Conservation (phyloP, 805 yeast genomes). For the Yarrowia yakushimensis region DNA sequence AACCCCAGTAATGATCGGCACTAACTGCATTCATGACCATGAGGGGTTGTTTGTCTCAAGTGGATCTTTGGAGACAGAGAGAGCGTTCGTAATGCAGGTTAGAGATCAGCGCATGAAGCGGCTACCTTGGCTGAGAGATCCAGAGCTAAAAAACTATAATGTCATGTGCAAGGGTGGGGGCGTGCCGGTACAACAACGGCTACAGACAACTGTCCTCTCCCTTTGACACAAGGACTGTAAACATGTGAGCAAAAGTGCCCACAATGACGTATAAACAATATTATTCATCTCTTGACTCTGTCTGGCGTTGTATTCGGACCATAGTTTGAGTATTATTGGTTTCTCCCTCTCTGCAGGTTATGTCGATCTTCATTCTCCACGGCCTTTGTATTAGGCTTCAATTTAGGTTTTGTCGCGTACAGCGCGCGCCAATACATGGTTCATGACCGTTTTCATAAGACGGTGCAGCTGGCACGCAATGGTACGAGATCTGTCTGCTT, state of each 20-base stretch:
- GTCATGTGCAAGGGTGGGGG: too few relatives aligned
- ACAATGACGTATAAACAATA: neutral
- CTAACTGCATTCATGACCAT: neutral
- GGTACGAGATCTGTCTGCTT: neutral
- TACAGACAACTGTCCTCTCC: too few relatives aligned
- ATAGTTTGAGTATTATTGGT: too few relatives aligned
- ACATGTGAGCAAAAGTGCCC: too few relatives aligned
- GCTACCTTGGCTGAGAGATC: too few relatives aligned
- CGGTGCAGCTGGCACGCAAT: neutral
- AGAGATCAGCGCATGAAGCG: neutral
- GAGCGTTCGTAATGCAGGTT: neutral
- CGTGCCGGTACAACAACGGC: too few relatives aligned
- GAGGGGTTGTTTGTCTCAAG: neutral
- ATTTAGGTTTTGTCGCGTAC: neutral
- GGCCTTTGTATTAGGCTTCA: neutral
- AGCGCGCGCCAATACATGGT: neutral
- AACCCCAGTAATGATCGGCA: constrained; percentile 27
- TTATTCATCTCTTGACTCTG: neutral
- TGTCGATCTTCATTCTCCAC: neutral
- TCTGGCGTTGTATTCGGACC: neutral
- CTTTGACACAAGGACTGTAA: too few relatives aligned
- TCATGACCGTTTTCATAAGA: neutral
- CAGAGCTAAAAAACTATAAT: too few relatives aligned
- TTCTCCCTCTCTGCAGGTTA: too few relatives aligned
- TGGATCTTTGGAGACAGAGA: neutral